Percentiles rank a stretch among this genome's conserved stretches.
phyloP scores from a whole-genome alignment of 108 stramenopile species.

The Cyclostephanos tholiformis region DNA sequence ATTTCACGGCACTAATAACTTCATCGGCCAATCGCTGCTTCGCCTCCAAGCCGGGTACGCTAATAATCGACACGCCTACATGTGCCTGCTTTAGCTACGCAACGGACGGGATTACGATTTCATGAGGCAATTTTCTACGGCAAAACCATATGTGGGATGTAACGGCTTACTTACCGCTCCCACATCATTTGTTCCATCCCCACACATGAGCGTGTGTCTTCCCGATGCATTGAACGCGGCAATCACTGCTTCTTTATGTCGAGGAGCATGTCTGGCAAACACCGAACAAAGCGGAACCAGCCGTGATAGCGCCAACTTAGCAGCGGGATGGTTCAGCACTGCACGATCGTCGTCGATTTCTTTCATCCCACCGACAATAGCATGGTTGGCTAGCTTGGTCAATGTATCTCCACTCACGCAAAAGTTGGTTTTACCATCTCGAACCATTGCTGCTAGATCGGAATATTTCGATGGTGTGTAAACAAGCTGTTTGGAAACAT shows the following conservation, averaged over 20 bases:
- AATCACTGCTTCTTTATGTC: conserved; percentile 95
- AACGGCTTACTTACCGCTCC: conserved; percentile 92
- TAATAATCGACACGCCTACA: conserved; percentile 95
- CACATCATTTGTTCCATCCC: conserved; percentile 98
- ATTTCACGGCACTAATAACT: conserved; percentile 50
- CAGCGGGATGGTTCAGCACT: conserved; percentile 64
- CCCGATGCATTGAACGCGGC: conserved; percentile 90
- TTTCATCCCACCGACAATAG: conserved; percentile 17
- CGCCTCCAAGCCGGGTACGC: conserved; percentile 89
- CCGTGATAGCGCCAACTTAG: conserved; percentile 53
- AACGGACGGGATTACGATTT: not conserved
- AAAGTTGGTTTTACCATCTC: conserved; percentile 41
- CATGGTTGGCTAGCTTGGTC: conserved; percentile 46
- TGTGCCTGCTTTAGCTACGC: conserved; percentile 79
- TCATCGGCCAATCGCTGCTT: conserved; percentile 69
- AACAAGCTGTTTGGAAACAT: conserved; percentile 20
- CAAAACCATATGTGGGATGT: not conserved
- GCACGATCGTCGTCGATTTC: conserved; percentile 41
- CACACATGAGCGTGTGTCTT: conserved; percentile 92
- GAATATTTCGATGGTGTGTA: conserved; percentile 34
- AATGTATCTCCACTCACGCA: conserved; percentile 68
- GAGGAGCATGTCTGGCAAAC: conserved; percentile 94
- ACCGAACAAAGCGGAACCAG: conserved; percentile 85
- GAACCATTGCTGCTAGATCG: conserved; percentile 45
- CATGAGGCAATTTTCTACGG: not conserved